Percentiles rank a stretch among this genome's conserved stretches.
Conservation (phyloP, 805 yeast species). For the Hanseniaspora lachancei region DNA sequence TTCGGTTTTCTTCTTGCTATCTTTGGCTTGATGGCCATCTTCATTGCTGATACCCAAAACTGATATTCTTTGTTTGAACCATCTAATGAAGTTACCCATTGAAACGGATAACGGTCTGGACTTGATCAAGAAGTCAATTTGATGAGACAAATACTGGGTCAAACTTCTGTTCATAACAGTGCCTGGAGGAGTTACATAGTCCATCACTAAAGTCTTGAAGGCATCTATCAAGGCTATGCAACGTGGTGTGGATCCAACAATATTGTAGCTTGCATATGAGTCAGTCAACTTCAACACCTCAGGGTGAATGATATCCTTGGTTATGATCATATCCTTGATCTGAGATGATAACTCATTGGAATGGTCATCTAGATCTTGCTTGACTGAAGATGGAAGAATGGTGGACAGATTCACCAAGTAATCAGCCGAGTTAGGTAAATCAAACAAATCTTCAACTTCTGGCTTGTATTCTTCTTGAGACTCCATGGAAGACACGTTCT, state of each 20-base stretch:
- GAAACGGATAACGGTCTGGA: constrained; percentile 85
- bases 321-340: constrained; percentile 25
- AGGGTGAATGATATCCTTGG: constrained; percentile 63
- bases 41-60: constrained; percentile 56
- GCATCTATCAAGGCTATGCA: constrained; percentile 75
- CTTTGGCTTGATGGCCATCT: not conserved
- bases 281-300: constrained; percentile 64
- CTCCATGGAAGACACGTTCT: constrained; percentile 2
- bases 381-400: constrained; percentile 34
- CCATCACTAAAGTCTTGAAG: constrained; percentile 64
- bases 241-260: constrained; percentile 82
- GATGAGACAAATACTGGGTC: constrained; percentile 76
- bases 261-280: constrained; percentile 66
- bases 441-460: constrained; percentile 12
- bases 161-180: constrained; percentile 78
- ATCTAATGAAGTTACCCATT: constrained; percentile 96
- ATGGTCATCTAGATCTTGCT: constrained; percentile 22
- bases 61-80: constrained; percentile 91
- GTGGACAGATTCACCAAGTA: constrained; percentile 30
- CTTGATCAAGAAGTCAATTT: constrained; percentile 79
- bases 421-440: constrained; percentile 21
- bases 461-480: constrained; percentile 6
- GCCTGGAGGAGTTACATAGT: constrained; percentile 73
- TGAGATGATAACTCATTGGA: constrained; percentile 22
- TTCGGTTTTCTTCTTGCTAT: constrained; percentile 21